Evolutionary conservation across 108 stramenopile species (phyloP).

Genomic region (Cylindrotheca fusiformis): DNA sequence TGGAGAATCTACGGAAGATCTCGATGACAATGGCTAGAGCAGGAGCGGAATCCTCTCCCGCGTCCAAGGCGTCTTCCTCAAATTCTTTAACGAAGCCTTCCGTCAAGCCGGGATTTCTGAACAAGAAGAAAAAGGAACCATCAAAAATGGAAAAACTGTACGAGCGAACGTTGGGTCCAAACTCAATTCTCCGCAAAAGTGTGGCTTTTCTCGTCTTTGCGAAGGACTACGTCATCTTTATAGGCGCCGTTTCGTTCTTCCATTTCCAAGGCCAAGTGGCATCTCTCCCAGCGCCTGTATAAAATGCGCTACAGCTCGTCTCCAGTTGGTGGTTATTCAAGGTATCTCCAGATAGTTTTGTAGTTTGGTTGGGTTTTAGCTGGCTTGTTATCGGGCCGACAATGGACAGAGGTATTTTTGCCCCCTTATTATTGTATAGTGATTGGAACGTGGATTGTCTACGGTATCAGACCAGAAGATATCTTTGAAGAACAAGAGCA

Average conservation of each 20-base stretch:
- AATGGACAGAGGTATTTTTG: too few relatives aligned
- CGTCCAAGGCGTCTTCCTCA: not conserved
- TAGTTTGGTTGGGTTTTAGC: too few relatives aligned
- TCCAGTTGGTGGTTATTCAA: too few relatives aligned
- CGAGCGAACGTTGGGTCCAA: slow-evolving; percentile 58
- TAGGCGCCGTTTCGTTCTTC: slow-evolving; percentile 55
- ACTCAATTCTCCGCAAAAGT: slow-evolving; percentile 56
- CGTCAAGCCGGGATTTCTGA: slow-evolving; percentile 79
- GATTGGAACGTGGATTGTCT: too few relatives aligned
- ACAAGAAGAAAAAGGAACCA: slow-evolving; percentile 43
- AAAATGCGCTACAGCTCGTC: too few relatives aligned
- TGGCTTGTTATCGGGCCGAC: too few relatives aligned
- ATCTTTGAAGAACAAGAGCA: too few relatives aligned
- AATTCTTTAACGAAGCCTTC: slow-evolving; percentile 32
- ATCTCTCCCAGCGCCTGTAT: slow-evolving; percentile 82
- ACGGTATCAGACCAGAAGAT: too few relatives aligned
- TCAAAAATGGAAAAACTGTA: slow-evolving; percentile 48
- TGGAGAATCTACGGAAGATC: slow-evolving; percentile 60
- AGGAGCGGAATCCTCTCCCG: slow-evolving; percentile 16
- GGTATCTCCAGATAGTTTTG: too few relatives aligned
- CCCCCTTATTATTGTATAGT: too few relatives aligned
- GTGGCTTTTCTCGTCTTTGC: slow-evolving; percentile 48
- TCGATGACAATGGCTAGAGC: slow-evolving; percentile 47
- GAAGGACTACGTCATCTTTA: slow-evolving; percentile 78
- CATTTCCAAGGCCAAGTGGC: slow-evolving; percentile 75